Conservation (phyloP, 148 eudicot genomes). For the Vaccinium darrowii region DNA sequence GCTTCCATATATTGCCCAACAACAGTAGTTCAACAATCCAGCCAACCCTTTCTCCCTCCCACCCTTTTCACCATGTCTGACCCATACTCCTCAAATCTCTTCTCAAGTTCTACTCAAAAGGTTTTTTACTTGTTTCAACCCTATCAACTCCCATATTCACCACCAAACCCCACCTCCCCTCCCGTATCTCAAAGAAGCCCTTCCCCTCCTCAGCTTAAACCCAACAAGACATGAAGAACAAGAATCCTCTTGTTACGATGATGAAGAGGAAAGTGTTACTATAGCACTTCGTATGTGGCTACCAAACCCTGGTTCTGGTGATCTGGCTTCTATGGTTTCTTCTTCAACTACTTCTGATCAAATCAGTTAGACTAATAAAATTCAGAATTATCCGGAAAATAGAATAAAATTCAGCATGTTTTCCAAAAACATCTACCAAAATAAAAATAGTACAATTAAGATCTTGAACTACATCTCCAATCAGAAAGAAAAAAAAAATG, state of each 20-base stretch:
- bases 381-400: background rate
- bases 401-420: background rate
- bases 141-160: slow-evolving; percentile 3
- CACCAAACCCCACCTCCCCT: slow-evolving; percentile 36
- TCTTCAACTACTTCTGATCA: slow-evolving; percentile 7
- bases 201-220: slow-evolving; percentile 53
- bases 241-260: slow-evolving; percentile 20
- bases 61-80: slow-evolving; percentile 48
- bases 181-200: slow-evolving; percentile 54
- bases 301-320: slow-evolving; percentile 85
- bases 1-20: background rate
- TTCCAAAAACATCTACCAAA: background rate
- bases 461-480: background rate
- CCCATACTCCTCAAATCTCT: slow-evolving; percentile 46
- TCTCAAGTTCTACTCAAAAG: slow-evolving; percentile 23
- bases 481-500: background rate
- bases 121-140: background rate
- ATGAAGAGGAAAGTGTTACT: slow-evolving; percentile 42
- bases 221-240: slow-evolving; percentile 25
- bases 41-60: slow-evolving; percentile 20
- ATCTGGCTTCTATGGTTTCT: slow-evolving; percentile 48
- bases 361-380: slow-evolving; percentile 5
- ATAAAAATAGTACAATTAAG: background rate
- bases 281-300: slow-evolving; percentile 78
- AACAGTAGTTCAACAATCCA: background rate